phyloP scores from a whole-genome alignment of 192 early-diverging fungal species.

The Coemansia sp. region DNA sequence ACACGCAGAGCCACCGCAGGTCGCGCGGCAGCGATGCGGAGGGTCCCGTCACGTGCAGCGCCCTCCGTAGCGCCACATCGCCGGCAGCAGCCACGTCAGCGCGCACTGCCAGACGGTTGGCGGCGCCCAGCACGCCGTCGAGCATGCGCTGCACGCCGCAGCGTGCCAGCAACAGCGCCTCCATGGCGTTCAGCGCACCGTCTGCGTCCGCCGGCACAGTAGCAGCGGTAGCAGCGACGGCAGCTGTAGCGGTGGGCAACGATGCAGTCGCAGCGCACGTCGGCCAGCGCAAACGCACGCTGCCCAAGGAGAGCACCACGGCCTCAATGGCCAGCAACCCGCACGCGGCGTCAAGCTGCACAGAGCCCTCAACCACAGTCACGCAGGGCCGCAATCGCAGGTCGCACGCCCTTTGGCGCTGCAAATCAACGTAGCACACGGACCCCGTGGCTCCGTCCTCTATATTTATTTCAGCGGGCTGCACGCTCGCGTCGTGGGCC shows the following conservation, averaged over 20 bases:
- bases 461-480: too few relatives aligned
- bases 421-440: constrained; percentile 2
- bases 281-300: constrained; percentile 24
- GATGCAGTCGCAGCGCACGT: too few relatives aligned
- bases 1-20: constrained; percentile 19
- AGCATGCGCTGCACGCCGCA: constrained; percentile 20
- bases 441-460: too few relatives aligned
- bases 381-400: constrained; percentile 13
- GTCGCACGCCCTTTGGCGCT: not conserved
- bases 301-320: not conserved
- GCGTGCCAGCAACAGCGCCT: constrained; percentile 23
- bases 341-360: constrained; percentile 7
- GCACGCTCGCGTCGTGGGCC: not conserved
- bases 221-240: too few relatives aligned
- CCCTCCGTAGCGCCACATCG: constrained; percentile 11
- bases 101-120: constrained; percentile 4
- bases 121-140: constrained; percentile 3
- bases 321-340: constrained; percentile 4
- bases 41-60: constrained; percentile 15
- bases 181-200: constrained; percentile 10
- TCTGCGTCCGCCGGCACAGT: too few relatives aligned
- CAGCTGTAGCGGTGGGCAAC: too few relatives aligned
- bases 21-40: constrained; percentile 15
- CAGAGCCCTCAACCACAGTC: constrained; percentile 18
- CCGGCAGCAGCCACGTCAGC: not conserved